Percentiles rank a stretch among this genome's conserved stretches.
These are phyloP conservation scores for Noccaea bulbosa DNA, from an alignment of 345 rosid species.

Conservation along the genomic window DNA sequence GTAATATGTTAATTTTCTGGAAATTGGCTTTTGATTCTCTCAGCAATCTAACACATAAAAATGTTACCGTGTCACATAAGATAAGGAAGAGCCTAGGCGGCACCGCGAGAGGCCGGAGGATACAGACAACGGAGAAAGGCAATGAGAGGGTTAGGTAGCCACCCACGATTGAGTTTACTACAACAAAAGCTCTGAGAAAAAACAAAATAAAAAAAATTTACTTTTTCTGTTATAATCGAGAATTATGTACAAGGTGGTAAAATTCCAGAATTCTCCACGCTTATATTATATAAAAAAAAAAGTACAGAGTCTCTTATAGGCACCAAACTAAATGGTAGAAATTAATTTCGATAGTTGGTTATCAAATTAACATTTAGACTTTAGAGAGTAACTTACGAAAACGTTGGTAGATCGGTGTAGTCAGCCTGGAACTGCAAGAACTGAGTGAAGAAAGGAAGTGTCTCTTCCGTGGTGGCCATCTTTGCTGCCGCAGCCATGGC, in stretches of 20 bases:
- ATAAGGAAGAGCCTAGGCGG: slow-evolving; percentile 66
- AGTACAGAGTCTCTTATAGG: too few species aligned
- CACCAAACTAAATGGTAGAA: not conserved
- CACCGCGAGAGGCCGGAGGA: slow-evolving; percentile 64
- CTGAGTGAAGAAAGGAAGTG: slow-evolving; percentile 92
- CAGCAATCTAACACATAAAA: not conserved
- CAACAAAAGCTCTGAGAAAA: slow-evolving; percentile 59
- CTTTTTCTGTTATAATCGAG: not conserved
- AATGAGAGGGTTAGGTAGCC: slow-evolving; percentile 72
- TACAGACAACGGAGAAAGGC: slow-evolving; percentile 71
- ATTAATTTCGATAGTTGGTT: slow-evolving; percentile 4
- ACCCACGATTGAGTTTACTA: slow-evolving; percentile 65
- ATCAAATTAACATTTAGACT: not conserved
- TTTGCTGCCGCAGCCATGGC: slow-evolving; percentile 67
- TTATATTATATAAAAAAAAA: too few species aligned
- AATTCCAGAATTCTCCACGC: too few species aligned
- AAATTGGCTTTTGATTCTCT: not conserved
- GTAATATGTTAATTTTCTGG: too few species aligned
- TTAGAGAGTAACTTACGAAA: slow-evolving; percentile 48
- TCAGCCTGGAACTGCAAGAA: slow-evolving; percentile 89
- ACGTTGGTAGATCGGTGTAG: slow-evolving; percentile 77
- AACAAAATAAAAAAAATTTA: not conserved
- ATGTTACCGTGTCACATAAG: slow-evolving; percentile 61
- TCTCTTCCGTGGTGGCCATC: slow-evolving; percentile 75
- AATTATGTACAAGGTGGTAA: too few species aligned